Conservation (phyloP, 2,329 filamentous ascomycete species). For the Colletotrichum lentis region DNA sequence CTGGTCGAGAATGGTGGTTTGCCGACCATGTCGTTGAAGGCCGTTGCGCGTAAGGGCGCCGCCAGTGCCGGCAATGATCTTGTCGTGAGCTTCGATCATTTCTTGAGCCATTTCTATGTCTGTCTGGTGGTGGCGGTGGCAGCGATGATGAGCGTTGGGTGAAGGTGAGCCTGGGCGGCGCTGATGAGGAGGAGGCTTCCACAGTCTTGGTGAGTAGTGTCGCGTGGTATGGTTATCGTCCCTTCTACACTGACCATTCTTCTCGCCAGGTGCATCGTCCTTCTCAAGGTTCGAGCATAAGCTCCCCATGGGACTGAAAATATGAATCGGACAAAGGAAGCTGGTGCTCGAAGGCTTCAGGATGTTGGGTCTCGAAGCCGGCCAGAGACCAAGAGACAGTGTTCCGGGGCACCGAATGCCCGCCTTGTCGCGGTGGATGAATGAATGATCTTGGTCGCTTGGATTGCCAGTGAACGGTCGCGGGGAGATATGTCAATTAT, state of each 20-base stretch:
- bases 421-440: slow-evolving; percentile 2
- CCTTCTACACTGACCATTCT: slow-evolving; percentile 36
- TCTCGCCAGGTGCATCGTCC: slow-evolving; percentile 36
- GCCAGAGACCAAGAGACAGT: not conserved
- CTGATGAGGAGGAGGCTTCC: slow-evolving; percentile 26
- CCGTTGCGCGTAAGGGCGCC: not conserved
- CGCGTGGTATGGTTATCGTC: slow-evolving; percentile 23
- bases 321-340: not conserved
- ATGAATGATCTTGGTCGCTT: not conserved
- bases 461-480: not conserved
- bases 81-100: slow-evolving; percentile 37
- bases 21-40: not conserved
- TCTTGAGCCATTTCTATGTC: slow-evolving; percentile 28
- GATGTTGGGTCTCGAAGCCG: not conserved
- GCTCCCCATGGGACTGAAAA: slow-evolving; percentile 31
- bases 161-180: slow-evolving; percentile 9
- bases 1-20: slow-evolving; percentile 14
- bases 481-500: slow-evolving; percentile 6
- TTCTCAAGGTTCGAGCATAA: slow-evolving; percentile 38
- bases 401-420: not conserved
- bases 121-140: not conserved
- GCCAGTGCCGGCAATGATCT: slow-evolving; percentile 18
- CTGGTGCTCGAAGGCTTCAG: not conserved
- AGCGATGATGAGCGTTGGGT: slow-evolving; percentile 1
- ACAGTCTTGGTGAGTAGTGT: slow-evolving; percentile 30